Conservation (phyloP, 805 yeast genomes). For the Candida stauntonica region DNA sequence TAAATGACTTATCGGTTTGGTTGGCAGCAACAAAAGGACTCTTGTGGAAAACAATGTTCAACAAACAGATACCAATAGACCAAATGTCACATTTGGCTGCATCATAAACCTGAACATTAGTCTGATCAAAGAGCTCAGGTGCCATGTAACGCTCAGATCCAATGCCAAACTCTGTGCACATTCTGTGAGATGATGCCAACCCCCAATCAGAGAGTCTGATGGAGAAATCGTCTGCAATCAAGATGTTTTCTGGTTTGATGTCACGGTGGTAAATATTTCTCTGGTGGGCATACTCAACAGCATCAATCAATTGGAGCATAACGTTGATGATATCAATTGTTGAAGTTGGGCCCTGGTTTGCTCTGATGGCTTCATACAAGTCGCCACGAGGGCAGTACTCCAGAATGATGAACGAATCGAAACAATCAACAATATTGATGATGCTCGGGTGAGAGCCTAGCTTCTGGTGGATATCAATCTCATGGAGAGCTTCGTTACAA, state of each 20-base stretch:
- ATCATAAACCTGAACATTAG: constrained; percentile 54
- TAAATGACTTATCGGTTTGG: constrained; percentile 73
- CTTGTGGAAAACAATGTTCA: constrained; percentile 83
- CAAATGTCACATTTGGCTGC: constrained; percentile 83
- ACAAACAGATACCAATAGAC: constrained; percentile 81
- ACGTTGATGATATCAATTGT: constrained; percentile 47
- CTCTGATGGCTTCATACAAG: constrained; percentile 71
- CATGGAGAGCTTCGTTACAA: constrained; percentile 60
- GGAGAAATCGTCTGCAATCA: constrained; percentile 49
- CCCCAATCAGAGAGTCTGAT: constrained; percentile 77
- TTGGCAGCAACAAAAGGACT: constrained; percentile 83
- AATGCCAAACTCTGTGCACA: constrained; percentile 72
- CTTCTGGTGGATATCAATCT: constrained; percentile 58
- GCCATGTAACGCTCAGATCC: constrained; percentile 95
- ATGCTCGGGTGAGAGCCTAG: constrained; percentile 57
- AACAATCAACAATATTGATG: constrained; percentile 55
- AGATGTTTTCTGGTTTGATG: constrained; percentile 71
- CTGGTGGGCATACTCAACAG: constrained; percentile 70
- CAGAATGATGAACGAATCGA: constrained; percentile 66
- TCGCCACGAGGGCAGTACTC: constrained; percentile 90
- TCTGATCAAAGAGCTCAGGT: constrained; percentile 75
- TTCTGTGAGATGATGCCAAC: constrained; percentile 47
- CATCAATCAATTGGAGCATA: constrained; percentile 59
- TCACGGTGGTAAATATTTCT: constrained; percentile 76
- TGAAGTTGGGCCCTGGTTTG: constrained; percentile 51